Evolutionary conservation across 139 green algal species (phyloP).

Genomic region (Penium margaritaceum): DNA sequence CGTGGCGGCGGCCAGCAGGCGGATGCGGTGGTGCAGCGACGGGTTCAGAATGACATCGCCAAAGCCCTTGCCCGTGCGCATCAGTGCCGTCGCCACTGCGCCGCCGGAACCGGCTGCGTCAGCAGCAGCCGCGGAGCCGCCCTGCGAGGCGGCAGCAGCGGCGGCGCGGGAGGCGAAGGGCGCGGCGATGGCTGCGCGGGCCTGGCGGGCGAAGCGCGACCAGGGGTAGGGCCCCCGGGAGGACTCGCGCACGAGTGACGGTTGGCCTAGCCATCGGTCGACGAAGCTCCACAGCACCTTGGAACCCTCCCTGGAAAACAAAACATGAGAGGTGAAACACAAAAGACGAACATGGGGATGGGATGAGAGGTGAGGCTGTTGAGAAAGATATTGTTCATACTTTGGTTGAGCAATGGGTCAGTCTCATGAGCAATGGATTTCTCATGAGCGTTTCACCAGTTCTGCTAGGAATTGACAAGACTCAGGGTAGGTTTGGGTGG

Average conservation of each 20-base stretch:
- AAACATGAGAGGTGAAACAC: too few species aligned
- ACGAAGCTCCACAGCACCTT: conserved; percentile 13
- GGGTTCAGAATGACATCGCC: conserved; percentile 75
- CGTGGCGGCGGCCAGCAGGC: conserved; percentile 68
- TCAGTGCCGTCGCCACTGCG: not conserved
- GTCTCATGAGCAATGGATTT: too few species aligned
- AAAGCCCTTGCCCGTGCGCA: conserved; percentile 43
- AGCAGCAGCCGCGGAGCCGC: too few species aligned
- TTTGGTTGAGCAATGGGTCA: too few species aligned
- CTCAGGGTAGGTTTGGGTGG: too few species aligned
- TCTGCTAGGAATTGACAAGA: too few species aligned
- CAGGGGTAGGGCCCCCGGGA: conserved; percentile 35
- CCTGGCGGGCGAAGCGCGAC: not conserved
- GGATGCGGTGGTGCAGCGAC: conserved; percentile 74
- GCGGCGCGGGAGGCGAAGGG: not conserved
- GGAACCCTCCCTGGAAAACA: conserved; percentile 9
- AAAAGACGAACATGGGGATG: too few species aligned
- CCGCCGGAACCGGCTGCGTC: too few species aligned
- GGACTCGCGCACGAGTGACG: conserved; percentile 61
- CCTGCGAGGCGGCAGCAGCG: not conserved
- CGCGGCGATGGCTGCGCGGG: not conserved
- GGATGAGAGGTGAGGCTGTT: too few species aligned
- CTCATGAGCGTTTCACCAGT: too few species aligned
- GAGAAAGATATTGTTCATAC: too few species aligned
- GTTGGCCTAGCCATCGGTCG: conserved; percentile 43